Conservation (phyloP, 495 filamentous ascomycete genomes). For the Aspergillus asperescens region DNA sequence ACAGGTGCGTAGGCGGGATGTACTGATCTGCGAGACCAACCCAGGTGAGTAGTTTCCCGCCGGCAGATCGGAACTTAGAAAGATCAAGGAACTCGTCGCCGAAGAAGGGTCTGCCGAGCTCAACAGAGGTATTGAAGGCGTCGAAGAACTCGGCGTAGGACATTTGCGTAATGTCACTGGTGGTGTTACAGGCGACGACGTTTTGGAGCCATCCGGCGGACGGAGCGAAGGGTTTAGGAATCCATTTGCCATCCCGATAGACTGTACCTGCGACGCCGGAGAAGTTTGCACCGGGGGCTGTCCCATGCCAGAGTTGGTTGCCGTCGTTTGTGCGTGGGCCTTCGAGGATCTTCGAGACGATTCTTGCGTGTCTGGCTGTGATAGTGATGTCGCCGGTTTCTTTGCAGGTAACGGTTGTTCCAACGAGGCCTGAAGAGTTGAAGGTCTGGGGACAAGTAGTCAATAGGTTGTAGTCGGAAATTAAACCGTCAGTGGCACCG, state of each 20-base stretch:
- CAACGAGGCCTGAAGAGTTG: neutral
- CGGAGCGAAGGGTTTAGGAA: conserved; percentile 1
- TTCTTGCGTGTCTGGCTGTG: neutral
- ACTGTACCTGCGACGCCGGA: neutral
- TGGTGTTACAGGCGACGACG: neutral
- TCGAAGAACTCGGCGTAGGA: neutral
- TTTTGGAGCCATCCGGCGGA: neutral
- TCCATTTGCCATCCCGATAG: neutral
- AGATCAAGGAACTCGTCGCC: conserved; percentile 31
- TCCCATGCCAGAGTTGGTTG: conserved; percentile 3
- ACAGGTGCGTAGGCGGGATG: conserved; percentile 9
- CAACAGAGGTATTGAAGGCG: neutral
- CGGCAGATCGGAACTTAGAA: conserved; percentile 22
- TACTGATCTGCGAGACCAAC: conserved; percentile 28
- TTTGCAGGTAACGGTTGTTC: neutral
- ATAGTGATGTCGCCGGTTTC: neutral
- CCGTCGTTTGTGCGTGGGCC: neutral
- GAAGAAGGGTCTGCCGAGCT: conserved; percentile 22
- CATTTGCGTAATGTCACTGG: neutral
- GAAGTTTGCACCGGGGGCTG: conserved; percentile 1
- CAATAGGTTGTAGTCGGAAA: neutral
- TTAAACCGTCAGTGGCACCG: neutral
- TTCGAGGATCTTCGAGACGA: conserved; percentile 1
- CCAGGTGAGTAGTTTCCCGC: conserved; percentile 43
- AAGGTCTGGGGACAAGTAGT: neutral